These are phyloP conservation scores for Penicillium verhagenii DNA, from an alignment of 495 filamentous ascomycete genomes.

Conservation along the genomic window DNA sequence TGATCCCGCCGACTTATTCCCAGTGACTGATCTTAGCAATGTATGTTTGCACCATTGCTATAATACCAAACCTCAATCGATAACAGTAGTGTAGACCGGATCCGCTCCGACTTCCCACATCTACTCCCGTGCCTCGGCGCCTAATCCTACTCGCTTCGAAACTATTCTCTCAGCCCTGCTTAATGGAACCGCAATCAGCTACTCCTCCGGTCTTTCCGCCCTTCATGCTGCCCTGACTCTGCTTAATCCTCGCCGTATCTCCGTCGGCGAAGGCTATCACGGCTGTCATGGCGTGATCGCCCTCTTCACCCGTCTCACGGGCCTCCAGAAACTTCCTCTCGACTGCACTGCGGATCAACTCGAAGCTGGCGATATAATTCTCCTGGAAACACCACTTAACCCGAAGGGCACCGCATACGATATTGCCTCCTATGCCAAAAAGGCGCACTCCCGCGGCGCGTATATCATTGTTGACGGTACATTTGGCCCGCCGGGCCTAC, in stretches of 20 bases:
- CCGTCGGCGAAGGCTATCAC: slow-evolving; percentile 85
- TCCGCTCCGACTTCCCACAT: slow-evolving; percentile 42
- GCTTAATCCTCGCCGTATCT: slow-evolving; percentile 73
- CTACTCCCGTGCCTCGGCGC: slow-evolving; percentile 76
- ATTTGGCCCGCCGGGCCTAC: slow-evolving; percentile 86
- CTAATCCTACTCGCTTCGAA: slow-evolving; percentile 83
- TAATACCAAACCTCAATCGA: background rate
- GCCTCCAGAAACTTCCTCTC: slow-evolving; percentile 63
- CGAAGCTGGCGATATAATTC: slow-evolving; percentile 75
- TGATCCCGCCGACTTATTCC: slow-evolving; percentile 61
- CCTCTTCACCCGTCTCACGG: slow-evolving; percentile 68
- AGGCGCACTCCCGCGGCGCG: slow-evolving; percentile 71
- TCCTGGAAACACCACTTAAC: slow-evolving; percentile 91
- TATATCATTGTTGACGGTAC: slow-evolving; percentile 84
- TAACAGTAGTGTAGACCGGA: slow-evolving; percentile 17
- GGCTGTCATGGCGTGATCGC: slow-evolving; percentile 83
- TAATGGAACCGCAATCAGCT: slow-evolving; percentile 66
- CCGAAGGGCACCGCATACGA: slow-evolving; percentile 77
- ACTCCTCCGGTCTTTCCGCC: slow-evolving; percentile 81
- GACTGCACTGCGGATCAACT: slow-evolving; percentile 57
- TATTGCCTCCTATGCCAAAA: slow-evolving; percentile 64
- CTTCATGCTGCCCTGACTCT: slow-evolving; percentile 79
- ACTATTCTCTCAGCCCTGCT: slow-evolving; percentile 71
- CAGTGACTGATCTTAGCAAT: slow-evolving; percentile 34
- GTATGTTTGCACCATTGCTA: slow-evolving; percentile 27